phyloP scores from a whole-genome alignment of 140 eudicot species.

The Erigeron philadelphicus region DNA sequence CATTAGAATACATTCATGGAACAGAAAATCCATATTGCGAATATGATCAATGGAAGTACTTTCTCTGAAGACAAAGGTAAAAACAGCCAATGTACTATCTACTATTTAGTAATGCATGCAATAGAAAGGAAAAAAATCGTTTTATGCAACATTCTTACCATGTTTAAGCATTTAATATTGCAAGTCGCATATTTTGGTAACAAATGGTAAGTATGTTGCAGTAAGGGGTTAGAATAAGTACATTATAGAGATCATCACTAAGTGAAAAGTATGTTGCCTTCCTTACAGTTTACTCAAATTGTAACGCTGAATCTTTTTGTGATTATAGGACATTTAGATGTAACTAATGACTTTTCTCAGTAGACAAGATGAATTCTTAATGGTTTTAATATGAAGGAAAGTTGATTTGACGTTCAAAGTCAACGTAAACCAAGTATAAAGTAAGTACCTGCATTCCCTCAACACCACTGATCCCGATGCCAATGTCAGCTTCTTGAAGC shows the following conservation, averaged over 20 bases:
- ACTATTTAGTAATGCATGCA: not conserved
- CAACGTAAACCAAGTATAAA: not conserved
- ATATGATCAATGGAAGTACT: not conserved
- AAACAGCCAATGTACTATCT: not conserved
- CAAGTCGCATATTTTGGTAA: not conserved
- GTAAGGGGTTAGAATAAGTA: not conserved
- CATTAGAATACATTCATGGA: not conserved
- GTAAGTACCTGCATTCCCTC: slow-evolving; percentile 96
- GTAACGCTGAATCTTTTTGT: not conserved
- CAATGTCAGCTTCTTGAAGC: slow-evolving; percentile 99
- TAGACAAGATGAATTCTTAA: not conserved
- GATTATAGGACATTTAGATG: not conserved
- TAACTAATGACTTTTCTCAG: not conserved
- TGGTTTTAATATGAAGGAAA: not conserved
- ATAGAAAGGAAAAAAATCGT: not conserved
- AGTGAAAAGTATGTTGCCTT: not conserved
- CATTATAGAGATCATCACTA: not conserved
- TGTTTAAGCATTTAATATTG: not conserved
- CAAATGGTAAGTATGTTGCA: not conserved
- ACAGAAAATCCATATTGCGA: not conserved
- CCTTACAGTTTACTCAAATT: not conserved
- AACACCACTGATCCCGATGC: slow-evolving; percentile 92
- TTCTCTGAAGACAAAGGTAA: not conserved
- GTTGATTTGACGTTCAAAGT: not conserved
- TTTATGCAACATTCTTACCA: not conserved